Evolutionary conservation across 305 asterid genomes (phyloP).

Genomic region (Rubia tinctorum): DNA sequence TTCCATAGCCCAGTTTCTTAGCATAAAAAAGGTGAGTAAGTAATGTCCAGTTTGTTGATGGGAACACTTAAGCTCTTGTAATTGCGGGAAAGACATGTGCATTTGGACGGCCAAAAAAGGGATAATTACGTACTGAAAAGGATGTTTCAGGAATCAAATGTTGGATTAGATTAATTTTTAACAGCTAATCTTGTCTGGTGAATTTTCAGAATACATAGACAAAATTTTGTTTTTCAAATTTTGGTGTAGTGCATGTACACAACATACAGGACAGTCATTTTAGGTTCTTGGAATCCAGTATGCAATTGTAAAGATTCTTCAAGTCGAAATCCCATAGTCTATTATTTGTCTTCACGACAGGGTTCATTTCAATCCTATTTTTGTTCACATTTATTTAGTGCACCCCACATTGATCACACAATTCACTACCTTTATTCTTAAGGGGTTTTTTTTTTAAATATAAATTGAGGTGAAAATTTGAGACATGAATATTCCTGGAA

Average conservation of each 20-base stretch:
- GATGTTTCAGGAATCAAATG: background rate
- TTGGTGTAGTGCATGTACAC: slow-evolving; percentile 14
- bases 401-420: background rate
- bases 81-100: background rate
- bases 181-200: slow-evolving; percentile 25
- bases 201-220: slow-evolving; percentile 5
- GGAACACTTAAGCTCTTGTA: background rate
- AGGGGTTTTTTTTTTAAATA: too few species aligned
- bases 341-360: slow-evolving; percentile 7
- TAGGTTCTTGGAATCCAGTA: slow-evolving; percentile 4
- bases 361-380: background rate
- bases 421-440: background rate
- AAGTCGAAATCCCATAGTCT: background rate
- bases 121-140: background rate
- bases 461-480: background rate
- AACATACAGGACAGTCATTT: background rate
- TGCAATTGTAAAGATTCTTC: background rate
- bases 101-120: background rate
- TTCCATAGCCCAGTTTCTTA: background rate
- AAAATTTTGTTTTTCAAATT: background rate
- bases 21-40: background rate
- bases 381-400: background rate
- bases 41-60: background rate
- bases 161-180: background rate
- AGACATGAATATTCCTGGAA: background rate